Percentiles rank a stretch among this genome's conserved stretches.
Evolutionary conservation across 495 filamentous ascomycete genomes (phyloP).

Genomic region (Umbilicaria muhlenbergii): DNA sequence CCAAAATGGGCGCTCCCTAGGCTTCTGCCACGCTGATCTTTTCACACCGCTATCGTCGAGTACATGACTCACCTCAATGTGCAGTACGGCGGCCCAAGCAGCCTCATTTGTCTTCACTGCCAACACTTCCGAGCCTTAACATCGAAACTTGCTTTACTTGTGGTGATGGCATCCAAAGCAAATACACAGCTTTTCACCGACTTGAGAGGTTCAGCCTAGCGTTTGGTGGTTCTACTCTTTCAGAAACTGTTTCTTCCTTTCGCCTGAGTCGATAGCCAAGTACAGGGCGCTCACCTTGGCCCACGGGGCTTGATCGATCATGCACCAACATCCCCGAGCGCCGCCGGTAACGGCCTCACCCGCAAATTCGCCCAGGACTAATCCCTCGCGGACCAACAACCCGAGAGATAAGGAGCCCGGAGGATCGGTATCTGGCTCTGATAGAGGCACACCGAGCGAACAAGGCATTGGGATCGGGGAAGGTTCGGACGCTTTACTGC

Average conservation of each 20-base stretch:
- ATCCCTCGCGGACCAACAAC: constrained; percentile 55
- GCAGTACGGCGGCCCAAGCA: too few species aligned
- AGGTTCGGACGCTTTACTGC: constrained; percentile 26
- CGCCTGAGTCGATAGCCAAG: not conserved
- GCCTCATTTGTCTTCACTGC: too few species aligned
- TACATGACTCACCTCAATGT: too few species aligned
- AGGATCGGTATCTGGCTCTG: constrained; percentile 23
- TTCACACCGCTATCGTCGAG: too few species aligned
- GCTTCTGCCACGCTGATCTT: too few species aligned
- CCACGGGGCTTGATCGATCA: constrained; percentile 15
- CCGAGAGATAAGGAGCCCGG: constrained; percentile 41
- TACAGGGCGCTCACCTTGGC: not conserved
- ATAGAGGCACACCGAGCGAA: constrained; percentile 22
- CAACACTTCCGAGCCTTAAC: too few species aligned
- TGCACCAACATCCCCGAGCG: constrained; percentile 77
- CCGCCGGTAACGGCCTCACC: constrained; percentile 49
- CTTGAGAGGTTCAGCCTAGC: too few species aligned
- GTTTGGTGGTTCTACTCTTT: too few species aligned
- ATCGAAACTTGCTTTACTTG: too few species aligned
- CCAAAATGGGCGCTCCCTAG: too few species aligned
- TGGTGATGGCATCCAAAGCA: too few species aligned
- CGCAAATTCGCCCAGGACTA: constrained; percentile 47
- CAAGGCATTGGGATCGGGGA: constrained; percentile 27
- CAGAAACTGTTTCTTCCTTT: not conserved
- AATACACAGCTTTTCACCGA: too few species aligned